Evolutionary conservation across 2,329 filamentous ascomycete species (phyloP), one percentile per base, ranked within the genome.

Genomic region (Talaromyces rugulosus): DNA sequence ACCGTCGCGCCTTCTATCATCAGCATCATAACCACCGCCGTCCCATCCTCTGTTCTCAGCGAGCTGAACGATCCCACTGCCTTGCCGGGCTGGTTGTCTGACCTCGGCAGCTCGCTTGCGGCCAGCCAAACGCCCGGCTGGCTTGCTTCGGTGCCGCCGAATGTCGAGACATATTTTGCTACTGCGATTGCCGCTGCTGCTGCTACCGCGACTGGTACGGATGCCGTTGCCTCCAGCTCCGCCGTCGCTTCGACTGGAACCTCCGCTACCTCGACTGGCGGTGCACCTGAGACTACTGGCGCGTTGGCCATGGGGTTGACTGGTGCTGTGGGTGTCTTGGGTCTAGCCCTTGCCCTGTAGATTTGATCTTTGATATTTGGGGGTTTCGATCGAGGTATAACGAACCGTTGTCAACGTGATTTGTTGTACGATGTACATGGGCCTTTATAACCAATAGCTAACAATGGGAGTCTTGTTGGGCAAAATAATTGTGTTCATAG

Each of bases 281-380:
- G 58, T 58, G 64, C 67, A 51, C 62, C 69, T n/a, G 65, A 63
- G 30, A 52, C 66, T 23, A 67, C 68, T 9, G 65, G 66, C 30
- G 52, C 61, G 40, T 44, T 68, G 36, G 68, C 67, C 12, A 60
- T 55, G 18, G 56, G 66, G 9, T 30, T 72, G 59, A 61, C 66
- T 6, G 64, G 69, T 58, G 65, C 67, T 34, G 68, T 62, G 34
- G 66, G 64, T 55, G 60, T 70, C 23, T 55, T 71, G 59, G 67
- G 67, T 44, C 64, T 66, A 56, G 67, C 67, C 12, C 44, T 70
- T 65, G 65, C 68, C 27, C 63, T 71, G 64, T 71, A 63, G 62
- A 33, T 56, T 27, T 14, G 3, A 23, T 47, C n/a, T 27, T 11
- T 27, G 18, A 6, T 14, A n/a, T 6, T n/a, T 47, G 23, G 0